Evolutionary conservation across 371 early-diverging fungal genomes (phyloP).

Genomic region (Zancudomyces culisetae): DNA sequence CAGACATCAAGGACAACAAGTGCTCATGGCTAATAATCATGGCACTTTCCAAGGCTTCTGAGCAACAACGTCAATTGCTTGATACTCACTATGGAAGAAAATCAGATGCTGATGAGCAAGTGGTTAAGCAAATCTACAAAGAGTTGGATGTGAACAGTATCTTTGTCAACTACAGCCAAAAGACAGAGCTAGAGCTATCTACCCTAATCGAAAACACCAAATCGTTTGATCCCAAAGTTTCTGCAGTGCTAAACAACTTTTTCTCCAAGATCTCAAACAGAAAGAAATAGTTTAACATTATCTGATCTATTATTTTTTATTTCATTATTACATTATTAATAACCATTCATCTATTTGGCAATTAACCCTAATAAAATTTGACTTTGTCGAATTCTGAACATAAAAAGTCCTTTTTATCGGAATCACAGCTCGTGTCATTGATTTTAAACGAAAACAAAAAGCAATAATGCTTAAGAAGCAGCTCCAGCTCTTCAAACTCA

Average conservation of each 20-base stretch:
- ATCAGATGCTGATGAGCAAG: slow-evolving; percentile 42
- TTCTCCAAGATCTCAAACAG: slow-evolving; percentile 87
- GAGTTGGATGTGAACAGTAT: slow-evolving; percentile 55
- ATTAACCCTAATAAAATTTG: too few species aligned
- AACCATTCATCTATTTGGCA: too few species aligned
- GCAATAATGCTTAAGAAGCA: slow-evolving; percentile 75
- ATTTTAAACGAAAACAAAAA: slow-evolving; percentile 47
- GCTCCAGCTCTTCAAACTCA: slow-evolving; percentile 82
- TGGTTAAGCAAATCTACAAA: slow-evolving; percentile 59
- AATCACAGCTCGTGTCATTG: neutral
- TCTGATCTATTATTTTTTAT: neutral
- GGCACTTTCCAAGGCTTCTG: slow-evolving; percentile 44
- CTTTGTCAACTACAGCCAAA: slow-evolving; percentile 74
- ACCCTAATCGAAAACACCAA: slow-evolving; percentile 32
- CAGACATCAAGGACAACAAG: slow-evolving; percentile 97
- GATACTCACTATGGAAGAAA: slow-evolving; percentile 83
- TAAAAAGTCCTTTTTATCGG: neutral
- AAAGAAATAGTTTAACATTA: slow-evolving; percentile 37
- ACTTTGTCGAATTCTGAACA: too few species aligned
- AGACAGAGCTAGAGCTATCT: slow-evolving; percentile 44
- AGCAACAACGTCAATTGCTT: slow-evolving; percentile 70
- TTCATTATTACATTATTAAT: neutral
- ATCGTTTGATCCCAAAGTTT: too few species aligned
- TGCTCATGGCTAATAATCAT: slow-evolving; percentile 93
- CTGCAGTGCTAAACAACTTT: slow-evolving; percentile 65